Evolutionary conservation across 2,329 filamentous ascomycete genomes (phyloP), one percentile per base, ranked within the genome.

Genomic region (Zymoseptoria tritici): DNA sequence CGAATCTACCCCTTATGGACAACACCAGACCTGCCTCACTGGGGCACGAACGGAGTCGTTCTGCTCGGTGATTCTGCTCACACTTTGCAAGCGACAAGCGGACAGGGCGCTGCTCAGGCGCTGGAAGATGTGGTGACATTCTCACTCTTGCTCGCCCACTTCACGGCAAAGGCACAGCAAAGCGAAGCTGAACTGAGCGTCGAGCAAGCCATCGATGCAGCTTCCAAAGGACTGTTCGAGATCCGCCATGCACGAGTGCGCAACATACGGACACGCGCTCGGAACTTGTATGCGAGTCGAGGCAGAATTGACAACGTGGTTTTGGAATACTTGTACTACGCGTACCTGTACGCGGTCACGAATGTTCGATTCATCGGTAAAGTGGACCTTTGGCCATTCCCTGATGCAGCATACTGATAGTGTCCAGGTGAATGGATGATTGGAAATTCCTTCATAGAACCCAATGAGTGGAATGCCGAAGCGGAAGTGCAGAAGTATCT

Each of bases 1-100:
- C 75, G 71, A 31, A 73, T 82, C 54, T 81, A 78, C 57, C 80
- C 80, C 3, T 78, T 76, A 0, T 82, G 76, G 74, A 78, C 78
- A 0, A 76, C 76, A 1, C 78, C 79, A 0, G 68, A 72, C 7
- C 71, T 83, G 2, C 78, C 79, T 1, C 74, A 73, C 13, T 83
- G 80, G 80, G 71, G 76, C 16, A 67, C 72, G 7, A 69, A 76
- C 19, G 75, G 79, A 0, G 76, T 82, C 8, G 74, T 84, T 4
- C 70, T 85, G 2, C 70, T 84, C 2, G 83, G 83, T 2, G 83
- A 85, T 68, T 81, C 82, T 0, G 82, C 81, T 0, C 82, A 85
- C 68, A 80, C 81, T 0, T 73, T 84, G 59, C 78, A 79, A 4
- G 77, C 82, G 0, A 80, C 77, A 5, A 78, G 78, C 0, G 81